phyloP scores from a whole-genome alignment of 305 asterid genomes.

The Fraxinus xanthoxyloides region DNA sequence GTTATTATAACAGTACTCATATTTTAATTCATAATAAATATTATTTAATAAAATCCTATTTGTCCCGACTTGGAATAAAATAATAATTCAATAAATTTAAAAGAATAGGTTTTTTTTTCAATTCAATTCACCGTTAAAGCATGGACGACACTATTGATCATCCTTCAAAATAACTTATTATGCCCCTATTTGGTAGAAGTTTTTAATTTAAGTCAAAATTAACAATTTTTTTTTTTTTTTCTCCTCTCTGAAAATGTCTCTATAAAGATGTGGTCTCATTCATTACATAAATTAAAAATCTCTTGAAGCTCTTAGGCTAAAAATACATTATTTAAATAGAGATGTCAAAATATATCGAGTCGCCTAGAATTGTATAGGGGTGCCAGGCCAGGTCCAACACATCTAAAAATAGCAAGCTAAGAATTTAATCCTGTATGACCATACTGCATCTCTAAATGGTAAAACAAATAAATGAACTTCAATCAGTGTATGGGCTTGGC shows the following conservation, averaged over 20 bases:
- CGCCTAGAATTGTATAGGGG: not conserved
- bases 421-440: constrained; percentile 47
- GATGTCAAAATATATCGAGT: not conserved
- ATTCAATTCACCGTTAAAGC: no score
- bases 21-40: not conserved
- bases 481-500: not conserved
- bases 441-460: constrained; percentile 37
- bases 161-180: no score
- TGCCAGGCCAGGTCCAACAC: not conserved
- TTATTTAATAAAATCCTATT: not conserved
- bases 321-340: not conserved
- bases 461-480: not conserved
- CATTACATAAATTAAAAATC: no score
- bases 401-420: not conserved
- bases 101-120: not conserved
- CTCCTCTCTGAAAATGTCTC: no score
- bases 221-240: no score
- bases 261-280: no score
- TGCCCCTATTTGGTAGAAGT: no score
- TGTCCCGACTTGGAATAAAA: not conserved
- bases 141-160: no score
- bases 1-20: not conserved
- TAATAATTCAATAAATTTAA: no score
- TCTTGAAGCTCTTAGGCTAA: not conserved
- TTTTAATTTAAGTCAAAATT: no score